Percentiles rank a stretch among this genome's conserved stretches.
Evolutionary conservation across 352 stramenopile genomes (phyloP).

Genomic region (Phytophthora uliginosa): DNA sequence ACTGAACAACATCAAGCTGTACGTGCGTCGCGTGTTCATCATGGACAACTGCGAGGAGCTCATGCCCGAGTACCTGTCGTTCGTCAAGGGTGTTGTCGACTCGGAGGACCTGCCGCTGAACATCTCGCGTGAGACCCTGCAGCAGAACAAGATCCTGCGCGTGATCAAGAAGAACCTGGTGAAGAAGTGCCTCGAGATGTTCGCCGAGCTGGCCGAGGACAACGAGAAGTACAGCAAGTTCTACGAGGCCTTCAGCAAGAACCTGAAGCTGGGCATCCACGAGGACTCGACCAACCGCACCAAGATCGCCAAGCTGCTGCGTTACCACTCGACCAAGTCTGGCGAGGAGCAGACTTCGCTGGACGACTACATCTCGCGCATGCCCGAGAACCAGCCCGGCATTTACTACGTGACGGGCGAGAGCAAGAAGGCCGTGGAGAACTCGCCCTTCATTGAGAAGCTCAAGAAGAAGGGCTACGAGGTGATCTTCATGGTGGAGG

Average conservation of each 20-base stretch:
- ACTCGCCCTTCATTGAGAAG: constrained; percentile 99
- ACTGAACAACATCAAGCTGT: constrained; percentile 99
- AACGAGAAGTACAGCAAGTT: constrained; percentile 99
- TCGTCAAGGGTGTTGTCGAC: constrained; percentile 99
- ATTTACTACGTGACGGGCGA: constrained; percentile 99
- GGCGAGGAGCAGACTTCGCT: constrained; percentile 98
- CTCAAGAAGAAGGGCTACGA: constrained; percentile 99
- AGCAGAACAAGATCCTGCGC: constrained; percentile 99
- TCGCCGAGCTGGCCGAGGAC: constrained; percentile 99
- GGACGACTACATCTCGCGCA: constrained; percentile 98
- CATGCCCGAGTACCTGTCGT: constrained; percentile 99
- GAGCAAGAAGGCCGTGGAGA: constrained; percentile 99
- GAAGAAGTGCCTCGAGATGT: constrained; percentile 99
- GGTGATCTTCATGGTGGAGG: constrained; percentile 99
- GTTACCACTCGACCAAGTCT: constrained; percentile 99
- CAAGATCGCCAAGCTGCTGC: constrained; percentile 99
- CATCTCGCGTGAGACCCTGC: constrained; percentile 99
- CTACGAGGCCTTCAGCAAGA: constrained; percentile 99
- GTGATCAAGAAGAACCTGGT: constrained; percentile 99
- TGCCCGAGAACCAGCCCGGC: constrained; percentile 97
- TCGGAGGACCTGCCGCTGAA: constrained; percentile 99
- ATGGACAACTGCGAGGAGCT: constrained; percentile 99
- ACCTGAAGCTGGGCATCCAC: constrained; percentile 99
- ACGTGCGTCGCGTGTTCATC: constrained; percentile 99
- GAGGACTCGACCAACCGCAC: constrained; percentile 99